Evolutionary conservation across 768 basidiomycete genomes (phyloP), one percentile per base, ranked within the genome.

Genomic region (Hebeloma cylindrosporum): DNA sequence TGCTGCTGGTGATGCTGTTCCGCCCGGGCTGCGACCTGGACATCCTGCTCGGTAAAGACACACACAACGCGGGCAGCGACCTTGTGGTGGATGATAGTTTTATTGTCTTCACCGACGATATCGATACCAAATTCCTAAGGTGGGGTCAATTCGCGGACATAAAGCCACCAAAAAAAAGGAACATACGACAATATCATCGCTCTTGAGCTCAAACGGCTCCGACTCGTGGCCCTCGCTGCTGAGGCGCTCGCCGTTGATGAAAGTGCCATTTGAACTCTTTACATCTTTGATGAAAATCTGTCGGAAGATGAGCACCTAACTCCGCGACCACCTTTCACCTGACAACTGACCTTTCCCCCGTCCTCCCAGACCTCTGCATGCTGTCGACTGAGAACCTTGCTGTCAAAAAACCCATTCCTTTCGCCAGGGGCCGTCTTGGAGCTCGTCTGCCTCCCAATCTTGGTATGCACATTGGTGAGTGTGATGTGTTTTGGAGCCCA

Each of bases 321-420:
- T n/a, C n/a, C n/a, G n/a, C n/a, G n/a, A n/a, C n/a, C n/a, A n/a
- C n/a, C n/a, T n/a, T n/a, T n/a, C n/a, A n/a, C n/a, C n/a, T n/a
- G n/a, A 43, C 34, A 61, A 47, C 73, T 38, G 37, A 92, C 93
- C 81, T 95, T 95, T 34, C 80, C 82, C 31, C 67, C 73, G 49
- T 95, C 91, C 70, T 91, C 93, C 95, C 87, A 99, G n/a, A 99
- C 89, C 69, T 98, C 95, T 10, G 95, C 95, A 61, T 98, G 95
- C 70, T 90, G 88, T 54, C 95, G 75, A 55, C 88, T 91, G 49
- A 99, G 74, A 6, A 98, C 77, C 63, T 98, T 97, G 17, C 85
- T 88, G 70, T 98, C 95, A 63, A 99, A 97, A 71, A 88, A 99
- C 7, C 93, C 95, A 61, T 99, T 97, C 59, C 88, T 75, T 61